A percentile compares a stretch with the other conserved stretches of the same genome.
These are phyloP conservation scores for Myriosclerotinia curreyana DNA, from an alignment of 2,329 filamentous ascomycete species.

Conservation along the genomic window DNA sequence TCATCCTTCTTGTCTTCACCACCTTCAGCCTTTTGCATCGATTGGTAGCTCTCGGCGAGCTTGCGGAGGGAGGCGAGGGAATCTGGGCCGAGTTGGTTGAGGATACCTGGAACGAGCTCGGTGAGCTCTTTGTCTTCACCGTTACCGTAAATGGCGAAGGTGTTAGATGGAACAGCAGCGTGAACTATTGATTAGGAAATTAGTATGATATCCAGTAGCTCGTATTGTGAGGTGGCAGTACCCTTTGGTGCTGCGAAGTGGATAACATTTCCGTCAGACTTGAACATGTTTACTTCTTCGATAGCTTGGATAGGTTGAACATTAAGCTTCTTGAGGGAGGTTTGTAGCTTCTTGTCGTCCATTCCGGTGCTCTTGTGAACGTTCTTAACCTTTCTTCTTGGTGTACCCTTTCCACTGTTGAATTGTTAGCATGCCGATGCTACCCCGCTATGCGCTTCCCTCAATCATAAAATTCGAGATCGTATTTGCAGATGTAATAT, in stretches of 20 bases:
- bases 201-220: constrained; percentile 3
- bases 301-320: constrained; percentile 99
- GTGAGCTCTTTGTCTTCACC: constrained; percentile 99
- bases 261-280: constrained; percentile 99
- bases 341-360: constrained; percentile 99
- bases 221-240: constrained; percentile 41
- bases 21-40: constrained; percentile 89
- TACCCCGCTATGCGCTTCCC: constrained; percentile 21
- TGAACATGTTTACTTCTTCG: constrained; percentile 99
- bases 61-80: constrained; percentile 96
- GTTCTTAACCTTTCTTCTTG: constrained; percentile 97
- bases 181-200: constrained; percentile 63
- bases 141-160: constrained; percentile 98
- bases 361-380: constrained; percentile 86
- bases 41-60: constrained; percentile 99
- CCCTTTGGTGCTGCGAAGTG: constrained; percentile 98
- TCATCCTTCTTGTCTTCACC: constrained; percentile 68
- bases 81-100: constrained; percentile 99
- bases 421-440: constrained; percentile 33
- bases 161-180: constrained; percentile 95
- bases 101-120: constrained; percentile 97
- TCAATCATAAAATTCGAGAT: neutral
- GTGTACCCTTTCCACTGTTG: constrained; percentile 87
- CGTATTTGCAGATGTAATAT: neutral
- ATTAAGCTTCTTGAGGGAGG: constrained; percentile 97